Evolutionary conservation across 148 eudicot species (phyloP), one percentile per base, ranked within the genome.

Genomic region (Pharnaceum exiguum): DNA sequence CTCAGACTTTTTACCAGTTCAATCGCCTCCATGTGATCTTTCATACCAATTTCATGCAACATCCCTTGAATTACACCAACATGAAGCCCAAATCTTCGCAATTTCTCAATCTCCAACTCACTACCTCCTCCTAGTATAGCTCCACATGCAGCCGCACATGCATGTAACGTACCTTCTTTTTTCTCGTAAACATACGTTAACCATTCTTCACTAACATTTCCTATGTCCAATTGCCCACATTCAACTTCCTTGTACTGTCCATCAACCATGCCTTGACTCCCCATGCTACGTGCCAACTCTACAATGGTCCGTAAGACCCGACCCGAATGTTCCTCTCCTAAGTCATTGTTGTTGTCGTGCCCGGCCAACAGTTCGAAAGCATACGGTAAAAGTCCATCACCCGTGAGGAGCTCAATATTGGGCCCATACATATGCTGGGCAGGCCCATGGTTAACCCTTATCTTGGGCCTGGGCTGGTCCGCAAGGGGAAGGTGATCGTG

Each of bases 101-200:
- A 19, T 45, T 22, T 63, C 57, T 70, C 76, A 13, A 74, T 78
- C 47, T 78, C 82, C 30, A 46, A 70, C 27, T 70, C 75, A 30
- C 45, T 55, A 30, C 76, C 82, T 24, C 78, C 82, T 29, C 78
- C 82, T 36, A 78, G 45, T 62, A 73, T 78, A 3, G 82, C 82
- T 22, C 82, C 81, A 46, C 74, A 73, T 10, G 78, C 73, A 2
- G 66, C 75, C 11, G 49, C 73, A 45, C 81, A 65, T 24, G 57
- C 75, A 25, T 75, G 72, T 12, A 68, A 5, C 49, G 58, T 69
- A 10, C 75, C 71, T 57, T 72, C 67, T 25, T 63, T 71, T 50
- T 68, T 78, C 46, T 56, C 25, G 22, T 57, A 66, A 39, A 63
- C 64, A 39, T 58, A 39, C 10, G 45, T 64, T 0, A 59, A 10